These are phyloP conservation scores for Fusarium denticulatum DNA, from an alignment of 2,329 filamentous ascomycete species.

Conservation along the genomic window DNA sequence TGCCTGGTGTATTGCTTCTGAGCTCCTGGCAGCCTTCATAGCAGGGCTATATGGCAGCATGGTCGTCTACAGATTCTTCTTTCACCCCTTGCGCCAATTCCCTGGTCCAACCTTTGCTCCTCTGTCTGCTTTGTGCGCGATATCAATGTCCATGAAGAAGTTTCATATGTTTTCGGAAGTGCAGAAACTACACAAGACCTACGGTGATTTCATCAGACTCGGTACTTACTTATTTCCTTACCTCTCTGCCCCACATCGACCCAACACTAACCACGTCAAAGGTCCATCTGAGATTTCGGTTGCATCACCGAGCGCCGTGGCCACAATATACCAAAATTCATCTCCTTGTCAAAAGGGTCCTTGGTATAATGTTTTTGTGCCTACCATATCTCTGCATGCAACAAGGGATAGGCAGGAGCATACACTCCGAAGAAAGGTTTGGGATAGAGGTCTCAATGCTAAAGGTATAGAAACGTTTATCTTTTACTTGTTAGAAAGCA, in stretches of 20 bases:
- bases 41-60: background rate
- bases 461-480: background rate
- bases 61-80: background rate
- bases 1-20: background rate
- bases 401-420: background rate
- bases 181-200: background rate
- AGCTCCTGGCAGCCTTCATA: background rate
- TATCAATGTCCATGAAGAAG: background rate
- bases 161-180: background rate
- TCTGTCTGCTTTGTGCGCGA: background rate
- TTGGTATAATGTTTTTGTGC: background rate
- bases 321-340: background rate
- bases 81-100: background rate
- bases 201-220: background rate
- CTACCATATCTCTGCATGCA: background rate
- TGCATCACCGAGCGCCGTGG: background rate
- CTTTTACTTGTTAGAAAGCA: rapidly evolving
- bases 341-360: background rate
- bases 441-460: background rate
- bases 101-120: background rate
- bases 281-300: background rate
- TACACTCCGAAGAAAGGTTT: background rate
- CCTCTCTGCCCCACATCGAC: rapidly evolving
- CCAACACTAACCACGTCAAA: background rate
- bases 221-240: background rate